phyloP scores from a whole-genome alignment of 2,329 filamentous ascomycete species.

The Biscogniauxia mediterranea region DNA sequence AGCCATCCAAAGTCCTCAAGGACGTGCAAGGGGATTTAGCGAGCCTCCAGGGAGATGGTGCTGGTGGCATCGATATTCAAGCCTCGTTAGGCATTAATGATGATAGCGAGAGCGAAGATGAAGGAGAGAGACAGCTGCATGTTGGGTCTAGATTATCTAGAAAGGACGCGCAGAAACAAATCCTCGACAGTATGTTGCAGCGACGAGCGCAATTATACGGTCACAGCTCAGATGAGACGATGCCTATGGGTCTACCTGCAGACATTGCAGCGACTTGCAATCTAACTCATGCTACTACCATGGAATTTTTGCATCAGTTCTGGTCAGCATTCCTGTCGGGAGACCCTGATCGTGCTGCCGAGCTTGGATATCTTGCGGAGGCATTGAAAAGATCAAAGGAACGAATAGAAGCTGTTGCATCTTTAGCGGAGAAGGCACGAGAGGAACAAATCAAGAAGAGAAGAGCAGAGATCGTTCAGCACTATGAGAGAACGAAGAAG shows the following conservation, averaged over 20 bases:
- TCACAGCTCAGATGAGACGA: slow-evolving; percentile 45
- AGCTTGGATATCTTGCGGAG: slow-evolving; percentile 79
- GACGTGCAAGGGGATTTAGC: slow-evolving; percentile 63
- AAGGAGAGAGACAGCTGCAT: slow-evolving; percentile 52
- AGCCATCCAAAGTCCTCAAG: slow-evolving; percentile 65
- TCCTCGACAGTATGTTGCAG: slow-evolving; percentile 63
- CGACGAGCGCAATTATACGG: slow-evolving; percentile 59
- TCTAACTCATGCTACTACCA: slow-evolving; percentile 84
- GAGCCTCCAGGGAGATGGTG: slow-evolving; percentile 45
- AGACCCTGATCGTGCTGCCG: slow-evolving; percentile 73
- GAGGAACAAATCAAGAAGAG: slow-evolving; percentile 63
- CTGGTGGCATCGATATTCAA: slow-evolving; percentile 58
- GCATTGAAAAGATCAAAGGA: slow-evolving; percentile 74
- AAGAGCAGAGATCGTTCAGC: slow-evolving; percentile 68
- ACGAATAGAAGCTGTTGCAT: slow-evolving; percentile 77
- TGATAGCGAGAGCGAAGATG: slow-evolving; percentile 66
- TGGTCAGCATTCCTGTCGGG: slow-evolving; percentile 91
- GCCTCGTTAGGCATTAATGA: slow-evolving; percentile 67
- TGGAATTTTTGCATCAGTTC: slow-evolving; percentile 96
- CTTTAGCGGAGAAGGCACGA: slow-evolving; percentile 74
- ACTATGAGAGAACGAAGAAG: slow-evolving; percentile 71
- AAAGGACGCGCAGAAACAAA: slow-evolving; percentile 61
- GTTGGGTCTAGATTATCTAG: slow-evolving; percentile 71
- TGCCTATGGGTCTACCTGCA: slow-evolving; percentile 54
- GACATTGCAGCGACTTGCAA: slow-evolving; percentile 58